Conservation (phyloP, 208 protist species). For the Trypanosoma avium region DNA sequence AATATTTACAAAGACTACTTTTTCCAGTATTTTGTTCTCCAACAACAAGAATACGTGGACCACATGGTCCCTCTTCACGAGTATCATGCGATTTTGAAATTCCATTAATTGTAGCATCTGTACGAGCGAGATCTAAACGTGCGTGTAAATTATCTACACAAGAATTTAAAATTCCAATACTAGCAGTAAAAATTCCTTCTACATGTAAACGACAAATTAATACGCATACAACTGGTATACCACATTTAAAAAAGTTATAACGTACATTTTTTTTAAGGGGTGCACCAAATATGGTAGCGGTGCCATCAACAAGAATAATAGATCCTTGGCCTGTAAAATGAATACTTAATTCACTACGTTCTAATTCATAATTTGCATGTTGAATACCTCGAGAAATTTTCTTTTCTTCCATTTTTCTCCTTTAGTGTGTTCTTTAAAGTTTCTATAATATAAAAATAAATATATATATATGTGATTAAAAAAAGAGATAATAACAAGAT, state of each 20-base stretch:
- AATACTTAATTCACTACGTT: constrained; percentile 27
- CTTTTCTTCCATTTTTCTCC: background rate
- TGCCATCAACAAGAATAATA: constrained; percentile 54
- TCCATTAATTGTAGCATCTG: constrained; percentile 30
- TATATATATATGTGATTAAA: background rate
- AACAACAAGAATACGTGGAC: constrained; percentile 74
- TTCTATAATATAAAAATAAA: background rate
- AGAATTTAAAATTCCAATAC: constrained; percentile 22
- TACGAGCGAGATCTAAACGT: constrained; percentile 46
- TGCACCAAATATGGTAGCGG: constrained; percentile 48
- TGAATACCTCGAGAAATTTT: background rate
- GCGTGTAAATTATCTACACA: constrained; percentile 54
- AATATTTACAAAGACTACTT: constrained; percentile 44
- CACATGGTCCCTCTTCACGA: constrained; percentile 16
- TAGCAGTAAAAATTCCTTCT: constrained; percentile 35
- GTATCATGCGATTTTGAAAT: background rate
- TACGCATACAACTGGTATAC: constrained; percentile 42
- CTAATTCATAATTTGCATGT: constrained; percentile 20
- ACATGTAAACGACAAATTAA: constrained; percentile 44
- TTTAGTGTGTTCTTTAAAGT: background rate
- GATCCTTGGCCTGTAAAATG: constrained; percentile 27
- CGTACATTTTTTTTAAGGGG: constrained; percentile 55
- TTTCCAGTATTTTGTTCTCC: constrained; percentile 76
- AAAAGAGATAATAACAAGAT: constrained; percentile 15
- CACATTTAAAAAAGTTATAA: constrained; percentile 49